Conservation (phyloP, 306 rosid species). For the Calophaca sinica region DNA sequence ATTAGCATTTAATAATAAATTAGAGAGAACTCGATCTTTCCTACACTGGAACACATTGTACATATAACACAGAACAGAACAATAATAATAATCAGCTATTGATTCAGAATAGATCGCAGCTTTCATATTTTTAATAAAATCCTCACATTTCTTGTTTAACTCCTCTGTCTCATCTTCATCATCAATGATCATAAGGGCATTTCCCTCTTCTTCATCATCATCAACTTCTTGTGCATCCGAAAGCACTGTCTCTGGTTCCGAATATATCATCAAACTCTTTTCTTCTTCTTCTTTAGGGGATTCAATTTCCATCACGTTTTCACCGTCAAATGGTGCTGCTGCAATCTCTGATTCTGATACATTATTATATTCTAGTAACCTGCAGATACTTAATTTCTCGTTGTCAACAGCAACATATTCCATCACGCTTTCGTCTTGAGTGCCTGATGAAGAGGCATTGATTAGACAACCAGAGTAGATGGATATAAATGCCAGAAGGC, state of each 20-base stretch:
- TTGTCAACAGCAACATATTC: neutral
- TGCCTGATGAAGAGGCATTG: conserved; percentile 26
- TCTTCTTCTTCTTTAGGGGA: conserved; percentile 27
- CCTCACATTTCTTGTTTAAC: conserved; percentile 81
- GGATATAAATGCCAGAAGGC: conserved; percentile 59
- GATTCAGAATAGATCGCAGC: conserved; percentile 62
- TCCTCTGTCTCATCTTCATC: conserved; percentile 54
- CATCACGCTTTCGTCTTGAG: neutral
- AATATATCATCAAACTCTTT: no score
- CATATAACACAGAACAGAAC: no score
- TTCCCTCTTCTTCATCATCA: neutral
- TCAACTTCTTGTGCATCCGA: conserved; percentile 23
- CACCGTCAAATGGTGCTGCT: neutral
- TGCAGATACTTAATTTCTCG: no score
- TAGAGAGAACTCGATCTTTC: no score
- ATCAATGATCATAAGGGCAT: neutral
- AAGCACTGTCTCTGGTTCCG: no score
- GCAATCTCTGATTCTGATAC: conserved; percentile 12
- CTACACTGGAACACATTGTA: no score
- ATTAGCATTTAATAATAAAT: no score
- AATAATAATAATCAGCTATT: conserved; percentile 13
- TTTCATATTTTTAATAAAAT: conserved; percentile 74
- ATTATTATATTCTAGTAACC: neutral
- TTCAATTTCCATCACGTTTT: conserved; percentile 12
- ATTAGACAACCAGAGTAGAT: conserved; percentile 51